Conservation (phyloP, 495 filamentous ascomycete genomes). For the Hypoxylon perforatum region DNA sequence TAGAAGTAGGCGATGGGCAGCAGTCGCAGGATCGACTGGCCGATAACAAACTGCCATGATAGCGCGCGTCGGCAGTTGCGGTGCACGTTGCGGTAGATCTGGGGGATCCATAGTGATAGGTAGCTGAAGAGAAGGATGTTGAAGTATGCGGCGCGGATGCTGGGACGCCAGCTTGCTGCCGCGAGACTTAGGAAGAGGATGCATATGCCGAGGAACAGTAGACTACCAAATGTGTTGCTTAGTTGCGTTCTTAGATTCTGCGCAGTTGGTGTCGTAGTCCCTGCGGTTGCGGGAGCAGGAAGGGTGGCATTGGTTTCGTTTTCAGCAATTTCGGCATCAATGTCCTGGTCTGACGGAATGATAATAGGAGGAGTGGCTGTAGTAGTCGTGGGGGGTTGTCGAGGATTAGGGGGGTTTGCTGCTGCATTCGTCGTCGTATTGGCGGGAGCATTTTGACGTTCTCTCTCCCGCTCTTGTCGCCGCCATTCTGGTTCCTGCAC, state of each 20-base stretch:
- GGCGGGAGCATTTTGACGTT: constrained; percentile 45
- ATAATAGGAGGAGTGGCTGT: constrained; percentile 70
- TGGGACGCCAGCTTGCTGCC: constrained; percentile 77
- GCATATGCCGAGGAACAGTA: constrained; percentile 76
- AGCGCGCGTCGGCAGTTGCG: constrained; percentile 92
- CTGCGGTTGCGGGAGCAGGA: constrained; percentile 48
- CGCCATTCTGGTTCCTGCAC: constrained; percentile 86
- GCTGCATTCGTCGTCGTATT: constrained; percentile 34
- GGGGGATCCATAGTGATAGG: constrained; percentile 90
- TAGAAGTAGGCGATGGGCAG: constrained; percentile 87
- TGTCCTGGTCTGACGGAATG: constrained; percentile 85
- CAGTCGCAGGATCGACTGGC: constrained; percentile 80
- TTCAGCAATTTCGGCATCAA: constrained; percentile 66
- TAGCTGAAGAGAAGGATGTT: constrained; percentile 75
- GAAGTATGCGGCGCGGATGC: constrained; percentile 75
- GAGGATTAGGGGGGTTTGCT: constrained; percentile 52
- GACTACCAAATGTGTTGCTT: constrained; percentile 80
- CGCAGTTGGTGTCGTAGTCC: constrained; percentile 46
- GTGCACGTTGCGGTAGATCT: constrained; percentile 89
- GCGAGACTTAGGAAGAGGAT: constrained; percentile 80
- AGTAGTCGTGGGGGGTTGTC: constrained; percentile 74
- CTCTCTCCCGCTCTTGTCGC: constrained; percentile 63
- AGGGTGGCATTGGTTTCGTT: constrained; percentile 47
- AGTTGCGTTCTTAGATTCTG: constrained; percentile 58
- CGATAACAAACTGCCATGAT: constrained; percentile 86